Evolutionary conservation across 345 rosid genomes (phyloP), one percentile per base, ranked within the genome.

Genomic region (Syzygium grande): DNA sequence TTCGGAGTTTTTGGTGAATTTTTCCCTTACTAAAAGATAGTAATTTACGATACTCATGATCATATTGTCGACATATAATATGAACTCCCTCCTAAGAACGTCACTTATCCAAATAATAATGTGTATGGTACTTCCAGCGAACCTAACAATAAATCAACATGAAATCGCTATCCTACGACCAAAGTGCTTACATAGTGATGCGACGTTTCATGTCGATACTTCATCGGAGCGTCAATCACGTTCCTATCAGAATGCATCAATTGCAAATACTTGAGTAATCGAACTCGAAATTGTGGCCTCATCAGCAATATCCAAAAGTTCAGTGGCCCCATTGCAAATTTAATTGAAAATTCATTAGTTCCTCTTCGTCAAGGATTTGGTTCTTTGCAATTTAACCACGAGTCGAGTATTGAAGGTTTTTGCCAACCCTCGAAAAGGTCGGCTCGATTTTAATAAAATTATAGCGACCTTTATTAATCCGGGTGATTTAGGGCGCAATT

Each of bases 111-210:
- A 61, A 59, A 59, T 27, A 3, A n/a, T 61, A 9, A 16, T 1
- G 5, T 2, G 2, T 17, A 8, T 17, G 1, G 10, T 17, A 30
- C 25, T 19, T 9, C 3, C 0, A 2, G 9, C 0, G 0, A 34
- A 11, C 80, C 46, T 34, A 34, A 30, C 19, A 1, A 30, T 8
- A 30, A 30, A 30, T 30, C 11, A 10, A 68, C 12, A 12, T 12
- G 34, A 30, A 30, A 4, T 68, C 43, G 7, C 16, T 10, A 4
- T 30, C 34, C 79, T 19, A 6, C 3, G 5, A 30, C 41, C 43
- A 34, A 65, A 19, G 14, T 5, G 2, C 6, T 34, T 34, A 0
- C 46, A 3, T 34, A 34, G 49, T 5, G 6, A 73, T 1, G 0
- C 12, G 1, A 19, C 80, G 3, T 38, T 1, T 2, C 27, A 17